A percentile compares a stretch with the other conserved stretches of the same genome.
Conservation (phyloP, 345 rosid species). For the Corchorus capsularis region DNA sequence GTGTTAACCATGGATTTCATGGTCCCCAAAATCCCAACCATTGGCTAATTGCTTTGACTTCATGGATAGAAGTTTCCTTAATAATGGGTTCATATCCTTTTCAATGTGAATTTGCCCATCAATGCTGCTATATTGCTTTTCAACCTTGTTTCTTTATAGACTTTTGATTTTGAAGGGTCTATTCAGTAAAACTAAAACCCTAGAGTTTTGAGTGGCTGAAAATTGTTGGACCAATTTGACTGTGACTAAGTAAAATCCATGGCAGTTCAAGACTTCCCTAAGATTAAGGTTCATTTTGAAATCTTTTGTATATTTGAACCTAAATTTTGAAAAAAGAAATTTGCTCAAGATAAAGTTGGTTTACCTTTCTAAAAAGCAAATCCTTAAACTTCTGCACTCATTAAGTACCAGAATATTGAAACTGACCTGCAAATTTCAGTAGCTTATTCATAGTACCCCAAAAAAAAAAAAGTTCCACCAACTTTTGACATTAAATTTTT, state of each 20-base stretch:
- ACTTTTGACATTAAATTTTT: too few relatives aligned
- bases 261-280: neutral
- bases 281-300: conserved; percentile 2
- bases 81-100: neutral
- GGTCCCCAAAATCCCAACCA: neutral
- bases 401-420: too few relatives aligned
- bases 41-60: neutral
- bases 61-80: neutral
- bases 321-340: neutral
- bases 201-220: neutral
- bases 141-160: neutral
- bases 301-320: neutral
- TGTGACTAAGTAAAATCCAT: neutral
- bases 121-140: neutral
- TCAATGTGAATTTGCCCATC: neutral
- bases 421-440: too few relatives aligned
- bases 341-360: neutral
- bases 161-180: neutral
- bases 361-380: neutral
- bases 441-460: too few relatives aligned
- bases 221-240: neutral
- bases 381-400: neutral
- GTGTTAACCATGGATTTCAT: neutral
- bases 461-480: too few relatives aligned
- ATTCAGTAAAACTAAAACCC: neutral